Base-by-base conservation (phyloP, 352 stramenopile genomes). In the Discostella stelligera region DNA sequence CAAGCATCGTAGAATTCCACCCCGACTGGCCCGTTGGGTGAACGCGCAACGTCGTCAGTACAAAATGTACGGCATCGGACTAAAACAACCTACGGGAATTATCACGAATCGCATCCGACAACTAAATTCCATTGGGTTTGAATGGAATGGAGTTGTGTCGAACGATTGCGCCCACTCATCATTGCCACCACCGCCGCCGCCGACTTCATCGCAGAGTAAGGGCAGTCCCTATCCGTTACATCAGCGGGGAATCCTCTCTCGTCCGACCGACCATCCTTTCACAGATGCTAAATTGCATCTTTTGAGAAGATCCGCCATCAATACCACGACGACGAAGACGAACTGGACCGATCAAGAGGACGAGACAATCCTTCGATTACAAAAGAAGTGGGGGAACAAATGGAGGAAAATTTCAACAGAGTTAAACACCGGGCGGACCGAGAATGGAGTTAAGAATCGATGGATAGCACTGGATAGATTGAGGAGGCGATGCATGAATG, bases 71-170 rank as follows among this genome's bases (percentile, higher is more conserved):
- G 55, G 49, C 14, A 54, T 73, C 16, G 71, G 71, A 3, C 3
- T 61, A 5, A 73, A 71, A 30, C 25, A 58, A 13, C 55, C 62
- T 0, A 41, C 55, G 39, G 71, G 71, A 14, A 75, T 80, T n/a
- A 66, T 75, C 5, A 67, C 54, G n/a, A 30, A 75, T 55, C 59
- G 73, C 3, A 48, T 80, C 3, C 41, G 55, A 16, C 62, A 75
- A 44, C 44, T 80, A 9, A 71, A 80, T 58, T 71, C 58, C 1
- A 50, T 80, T 30, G 66, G 54, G 0, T 75, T 80, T 50, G 50
- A 72, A 49, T 80, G 73, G 73, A 8, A 44, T 44, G 37, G 2
- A 32, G 27, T 44, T 14, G 37, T 44, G 37, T 44, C 37, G 37
- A 44, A 44, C 11, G 7, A 44, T 14, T 11, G 37, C 13, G 7